These are phyloP conservation scores for Leishmania tarentolae DNA, from an alignment of 208 protist species.

Conservation along the genomic window DNA sequence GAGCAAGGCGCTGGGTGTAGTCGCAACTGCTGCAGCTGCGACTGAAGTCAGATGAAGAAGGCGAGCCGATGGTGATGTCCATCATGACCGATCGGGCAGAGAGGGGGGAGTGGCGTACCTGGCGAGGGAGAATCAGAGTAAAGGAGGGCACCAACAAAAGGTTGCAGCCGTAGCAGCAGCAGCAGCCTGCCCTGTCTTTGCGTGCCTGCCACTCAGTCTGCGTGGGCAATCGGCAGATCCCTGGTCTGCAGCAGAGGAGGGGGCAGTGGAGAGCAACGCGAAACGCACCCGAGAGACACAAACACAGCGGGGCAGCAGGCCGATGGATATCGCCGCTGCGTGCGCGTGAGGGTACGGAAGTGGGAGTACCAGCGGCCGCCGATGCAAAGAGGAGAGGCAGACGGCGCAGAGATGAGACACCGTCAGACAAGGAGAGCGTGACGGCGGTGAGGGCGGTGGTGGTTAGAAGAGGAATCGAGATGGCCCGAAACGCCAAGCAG, in stretches of 20 bases:
- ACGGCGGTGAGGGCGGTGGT: neutral
- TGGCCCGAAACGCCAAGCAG: neutral
- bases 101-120: neutral
- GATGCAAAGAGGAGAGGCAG: neutral
- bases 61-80: conserved; percentile 28
- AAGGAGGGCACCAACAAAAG: neutral
- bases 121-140: neutral
- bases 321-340: neutral
- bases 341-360: neutral
- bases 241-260: neutral
- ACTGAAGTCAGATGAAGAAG: conserved; percentile 22
- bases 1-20: neutral
- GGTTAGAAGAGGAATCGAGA: neutral
- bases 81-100: neutral
- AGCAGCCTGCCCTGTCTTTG: neutral
- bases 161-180: neutral
- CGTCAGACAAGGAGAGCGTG: neutral
- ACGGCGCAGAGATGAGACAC: neutral
- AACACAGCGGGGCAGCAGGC: neutral
- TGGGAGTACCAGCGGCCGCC: neutral
- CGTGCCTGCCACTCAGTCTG: neutral
- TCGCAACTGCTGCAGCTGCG: conserved; percentile 12
- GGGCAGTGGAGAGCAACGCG: neutral
- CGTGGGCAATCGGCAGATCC: neutral
- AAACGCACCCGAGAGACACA: neutral